These are phyloP conservation scores for Daldinia loculata DNA, from an alignment of 495 filamentous ascomycete species.

Conservation along the genomic window DNA sequence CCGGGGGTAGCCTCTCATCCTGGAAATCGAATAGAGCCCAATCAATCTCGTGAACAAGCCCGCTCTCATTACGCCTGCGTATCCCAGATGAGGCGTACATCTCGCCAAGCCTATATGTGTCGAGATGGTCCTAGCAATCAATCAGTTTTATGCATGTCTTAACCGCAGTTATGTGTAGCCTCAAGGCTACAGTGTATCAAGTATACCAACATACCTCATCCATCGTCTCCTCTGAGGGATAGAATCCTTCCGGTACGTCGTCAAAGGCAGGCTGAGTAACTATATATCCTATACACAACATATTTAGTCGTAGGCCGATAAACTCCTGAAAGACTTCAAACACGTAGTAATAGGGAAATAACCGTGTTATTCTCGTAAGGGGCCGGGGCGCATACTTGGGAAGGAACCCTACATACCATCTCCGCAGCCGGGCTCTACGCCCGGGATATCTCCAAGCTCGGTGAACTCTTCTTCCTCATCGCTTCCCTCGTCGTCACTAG, in stretches of 20 bases:
- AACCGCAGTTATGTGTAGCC: neutral
- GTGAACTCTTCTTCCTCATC: constrained; percentile 54
- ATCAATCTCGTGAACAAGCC: constrained; percentile 88
- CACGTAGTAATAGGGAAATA: neutral
- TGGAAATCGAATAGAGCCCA: constrained; percentile 92
- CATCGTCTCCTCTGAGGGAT: constrained; percentile 60
- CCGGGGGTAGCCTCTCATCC: constrained; percentile 71
- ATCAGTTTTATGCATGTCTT: constrained; percentile 10
- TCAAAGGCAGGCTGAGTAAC: constrained; percentile 90
- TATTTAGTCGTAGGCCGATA: constrained; percentile 25
- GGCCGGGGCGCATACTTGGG: constrained; percentile 14
- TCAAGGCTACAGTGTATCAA: neutral
- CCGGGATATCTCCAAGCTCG: constrained; percentile 85
- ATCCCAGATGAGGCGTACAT: constrained; percentile 91
- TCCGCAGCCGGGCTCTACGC: constrained; percentile 76
- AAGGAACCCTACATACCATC: constrained; percentile 55
- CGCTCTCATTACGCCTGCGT: constrained; percentile 68
- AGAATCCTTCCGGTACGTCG: constrained; percentile 84
- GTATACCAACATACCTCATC: constrained; percentile 48
- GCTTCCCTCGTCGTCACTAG: constrained; percentile 53
- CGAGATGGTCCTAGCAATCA: constrained; percentile 68
- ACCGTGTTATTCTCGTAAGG: constrained; percentile 3
- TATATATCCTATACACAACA: constrained; percentile 54
- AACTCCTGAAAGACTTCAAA: neutral
- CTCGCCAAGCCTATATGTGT: constrained; percentile 78